Evolutionary conservation across 441 rosid species (phyloP).

Genomic region (Adansonia madagascariensis): DNA sequence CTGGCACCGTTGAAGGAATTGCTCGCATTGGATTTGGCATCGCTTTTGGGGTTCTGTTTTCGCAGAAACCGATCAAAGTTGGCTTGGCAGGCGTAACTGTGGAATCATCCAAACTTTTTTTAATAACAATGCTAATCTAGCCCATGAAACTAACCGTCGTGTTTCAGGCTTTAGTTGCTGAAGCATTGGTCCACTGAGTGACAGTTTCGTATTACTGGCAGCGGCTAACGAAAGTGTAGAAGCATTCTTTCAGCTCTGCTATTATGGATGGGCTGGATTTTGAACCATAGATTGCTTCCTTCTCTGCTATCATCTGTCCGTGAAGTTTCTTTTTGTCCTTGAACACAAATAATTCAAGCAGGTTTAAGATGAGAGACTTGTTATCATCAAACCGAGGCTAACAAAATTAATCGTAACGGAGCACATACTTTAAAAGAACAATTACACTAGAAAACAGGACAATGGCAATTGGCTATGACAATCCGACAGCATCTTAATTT

Average conservation of each 20-base stretch:
- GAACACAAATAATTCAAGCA: constrained; percentile 26
- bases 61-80: constrained; percentile 29
- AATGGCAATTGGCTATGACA: neutral
- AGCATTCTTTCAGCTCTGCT: neutral
- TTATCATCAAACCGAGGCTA: neutral
- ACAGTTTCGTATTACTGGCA: neutral
- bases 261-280: no score
- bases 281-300: neutral
- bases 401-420: neutral
- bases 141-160: constrained; percentile 23
- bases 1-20: constrained; percentile 53
- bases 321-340: constrained; percentile 86
- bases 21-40: constrained; percentile 42
- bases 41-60: constrained; percentile 46
- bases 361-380: neutral
- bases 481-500: neutral
- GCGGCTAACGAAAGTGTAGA: no score
- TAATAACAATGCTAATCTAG: no score
- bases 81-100: constrained; percentile 9
- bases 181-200: constrained; percentile 49
- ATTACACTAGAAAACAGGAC: neutral
- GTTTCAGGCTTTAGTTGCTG: constrained; percentile 57
- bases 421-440: constrained; percentile 54
- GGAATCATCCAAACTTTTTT: no score
- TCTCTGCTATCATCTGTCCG: constrained; percentile 46